These are phyloP conservation scores for Candida sp. DNA, from an alignment of 1,139 yeast species.

Conservation along the genomic window DNA sequence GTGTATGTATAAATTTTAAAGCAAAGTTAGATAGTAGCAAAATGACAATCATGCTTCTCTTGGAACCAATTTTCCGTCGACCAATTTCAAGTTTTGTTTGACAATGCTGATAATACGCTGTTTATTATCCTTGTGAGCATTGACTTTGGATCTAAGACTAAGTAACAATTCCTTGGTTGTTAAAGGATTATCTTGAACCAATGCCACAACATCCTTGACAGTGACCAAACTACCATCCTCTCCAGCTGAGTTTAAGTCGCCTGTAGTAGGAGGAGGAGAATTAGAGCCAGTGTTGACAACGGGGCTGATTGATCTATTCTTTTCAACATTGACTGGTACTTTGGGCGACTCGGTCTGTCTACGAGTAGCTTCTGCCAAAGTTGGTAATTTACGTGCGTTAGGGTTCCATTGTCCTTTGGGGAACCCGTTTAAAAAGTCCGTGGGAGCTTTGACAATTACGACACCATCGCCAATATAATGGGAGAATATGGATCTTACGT, in stretches of 20 bases:
- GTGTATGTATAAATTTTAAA: too few species aligned
- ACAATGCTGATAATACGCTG: constrained; percentile 65
- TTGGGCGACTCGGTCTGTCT: constrained; percentile 16
- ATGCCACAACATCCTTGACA: constrained; percentile 65
- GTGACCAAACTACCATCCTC: constrained; percentile 52
- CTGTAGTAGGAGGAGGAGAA: constrained; percentile 17
- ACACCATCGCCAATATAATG: constrained; percentile 59
- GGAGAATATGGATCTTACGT: constrained; percentile 40
- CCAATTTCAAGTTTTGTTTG: constrained; percentile 64
- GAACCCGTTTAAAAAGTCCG: constrained; percentile 58
- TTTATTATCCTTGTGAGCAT: constrained; percentile 67
- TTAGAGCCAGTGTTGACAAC: constrained; percentile 7
- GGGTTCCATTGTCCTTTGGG: constrained; percentile 89
- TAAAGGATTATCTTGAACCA: constrained; percentile 60
- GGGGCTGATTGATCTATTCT: constrained; percentile 9
- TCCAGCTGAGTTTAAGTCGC: constrained; percentile 35
- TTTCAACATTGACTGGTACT: constrained; percentile 41
- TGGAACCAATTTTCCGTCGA: constrained; percentile 59
- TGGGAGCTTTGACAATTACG: constrained; percentile 64
- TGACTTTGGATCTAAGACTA: constrained; percentile 60
- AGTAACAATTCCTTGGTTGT: constrained; percentile 65
- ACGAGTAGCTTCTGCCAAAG: constrained; percentile 12
- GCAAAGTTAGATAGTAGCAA: too few species aligned
- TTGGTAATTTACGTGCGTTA: constrained; percentile 42
- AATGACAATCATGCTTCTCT: constrained; percentile 36